phyloP scores from a whole-genome alignment of 2,329 filamentous ascomycete genomes.

The Neonectria magnoliae region DNA sequence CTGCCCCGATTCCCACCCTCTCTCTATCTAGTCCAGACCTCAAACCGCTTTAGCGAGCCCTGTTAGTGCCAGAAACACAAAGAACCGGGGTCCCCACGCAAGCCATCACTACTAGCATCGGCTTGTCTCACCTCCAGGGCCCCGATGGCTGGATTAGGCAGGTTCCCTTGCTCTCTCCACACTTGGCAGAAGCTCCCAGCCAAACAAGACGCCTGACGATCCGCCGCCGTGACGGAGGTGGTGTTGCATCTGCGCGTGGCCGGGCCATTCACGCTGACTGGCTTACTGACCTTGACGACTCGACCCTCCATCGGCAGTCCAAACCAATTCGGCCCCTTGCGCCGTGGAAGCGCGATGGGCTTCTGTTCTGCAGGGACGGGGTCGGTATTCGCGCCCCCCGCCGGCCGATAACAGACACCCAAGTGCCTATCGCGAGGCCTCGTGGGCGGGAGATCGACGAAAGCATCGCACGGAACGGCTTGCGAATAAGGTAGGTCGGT shows the following conservation, averaged over 20 bases:
- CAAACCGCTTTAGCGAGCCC: not conserved
- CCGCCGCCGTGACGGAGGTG: slow-evolving; percentile 9
- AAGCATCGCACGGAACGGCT: slow-evolving; percentile 12
- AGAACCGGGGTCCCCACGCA: not conserved
- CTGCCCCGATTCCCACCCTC: slow-evolving; percentile 14
- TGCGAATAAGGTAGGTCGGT: slow-evolving; percentile 21
- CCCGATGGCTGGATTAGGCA: slow-evolving; percentile 21
- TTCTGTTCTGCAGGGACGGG: not conserved
- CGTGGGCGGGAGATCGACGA: slow-evolving; percentile 17
- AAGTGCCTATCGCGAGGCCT: slow-evolving; percentile 22
- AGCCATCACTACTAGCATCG: slow-evolving; percentile 4
- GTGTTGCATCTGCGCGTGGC: slow-evolving; percentile 13
- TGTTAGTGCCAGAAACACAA: not conserved
- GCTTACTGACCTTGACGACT: slow-evolving; percentile 12
- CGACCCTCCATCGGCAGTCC: slow-evolving; percentile 13
- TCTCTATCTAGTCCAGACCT: slow-evolving; percentile 1
- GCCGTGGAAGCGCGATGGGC: not conserved
- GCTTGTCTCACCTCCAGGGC: slow-evolving; percentile 12
- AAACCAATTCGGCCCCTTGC: slow-evolving; percentile 13
- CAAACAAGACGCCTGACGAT: slow-evolving; percentile 3
- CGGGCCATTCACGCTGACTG: slow-evolving; percentile 11
- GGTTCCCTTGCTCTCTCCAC: slow-evolving; percentile 19
- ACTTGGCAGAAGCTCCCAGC: slow-evolving; percentile 7
- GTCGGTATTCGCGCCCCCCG: not conserved
- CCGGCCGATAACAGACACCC: slow-evolving; percentile 14